Percentiles rank a stretch among this genome's conserved stretches.
These are phyloP conservation scores for Chlorociboria aeruginascens DNA, from an alignment of 495 filamentous ascomycete genomes.

Conservation along the genomic window DNA sequence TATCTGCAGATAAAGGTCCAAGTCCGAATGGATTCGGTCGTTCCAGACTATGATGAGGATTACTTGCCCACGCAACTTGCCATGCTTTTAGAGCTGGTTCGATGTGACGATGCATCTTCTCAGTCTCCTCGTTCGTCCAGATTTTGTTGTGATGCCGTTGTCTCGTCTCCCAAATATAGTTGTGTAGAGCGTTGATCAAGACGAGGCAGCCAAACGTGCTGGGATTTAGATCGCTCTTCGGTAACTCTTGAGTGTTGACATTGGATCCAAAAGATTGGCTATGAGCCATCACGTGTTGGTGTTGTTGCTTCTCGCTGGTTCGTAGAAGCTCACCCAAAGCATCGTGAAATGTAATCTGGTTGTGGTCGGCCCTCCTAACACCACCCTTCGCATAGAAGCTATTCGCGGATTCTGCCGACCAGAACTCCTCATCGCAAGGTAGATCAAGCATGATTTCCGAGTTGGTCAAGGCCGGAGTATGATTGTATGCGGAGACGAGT, in stretches of 20 bases:
- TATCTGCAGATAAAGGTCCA: constrained; percentile 83
- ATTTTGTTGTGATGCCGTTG: constrained; percentile 80
- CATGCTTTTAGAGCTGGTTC: constrained; percentile 90
- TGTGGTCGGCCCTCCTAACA: constrained; percentile 48
- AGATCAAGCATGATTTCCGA: constrained; percentile 87
- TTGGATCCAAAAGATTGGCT: constrained; percentile 35
- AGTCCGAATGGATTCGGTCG: constrained; percentile 82
- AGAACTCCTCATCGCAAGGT: constrained; percentile 89
- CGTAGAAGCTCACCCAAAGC: constrained; percentile 73
- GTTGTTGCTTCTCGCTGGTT: constrained; percentile 62
- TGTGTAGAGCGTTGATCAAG: constrained; percentile 90
- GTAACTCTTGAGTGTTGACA: constrained; percentile 32
- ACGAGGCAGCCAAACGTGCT: constrained; percentile 93
- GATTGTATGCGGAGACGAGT: constrained; percentile 85
- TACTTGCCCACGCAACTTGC: constrained; percentile 88
- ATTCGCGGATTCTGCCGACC: constrained; percentile 68
- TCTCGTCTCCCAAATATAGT: constrained; percentile 97
- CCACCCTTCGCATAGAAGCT: constrained; percentile 72
- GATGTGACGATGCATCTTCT: constrained; percentile 93
- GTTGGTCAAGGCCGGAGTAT: constrained; percentile 81
- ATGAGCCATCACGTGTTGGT: constrained; percentile 34
- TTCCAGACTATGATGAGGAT: constrained; percentile 72
- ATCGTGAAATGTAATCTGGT: constrained; percentile 55
- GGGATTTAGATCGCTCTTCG: constrained; percentile 59
- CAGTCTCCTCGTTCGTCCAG: constrained; percentile 86